These are phyloP conservation scores for Neurospora terricola DNA, from an alignment of 495 filamentous ascomycete species.

Conservation along the genomic window DNA sequence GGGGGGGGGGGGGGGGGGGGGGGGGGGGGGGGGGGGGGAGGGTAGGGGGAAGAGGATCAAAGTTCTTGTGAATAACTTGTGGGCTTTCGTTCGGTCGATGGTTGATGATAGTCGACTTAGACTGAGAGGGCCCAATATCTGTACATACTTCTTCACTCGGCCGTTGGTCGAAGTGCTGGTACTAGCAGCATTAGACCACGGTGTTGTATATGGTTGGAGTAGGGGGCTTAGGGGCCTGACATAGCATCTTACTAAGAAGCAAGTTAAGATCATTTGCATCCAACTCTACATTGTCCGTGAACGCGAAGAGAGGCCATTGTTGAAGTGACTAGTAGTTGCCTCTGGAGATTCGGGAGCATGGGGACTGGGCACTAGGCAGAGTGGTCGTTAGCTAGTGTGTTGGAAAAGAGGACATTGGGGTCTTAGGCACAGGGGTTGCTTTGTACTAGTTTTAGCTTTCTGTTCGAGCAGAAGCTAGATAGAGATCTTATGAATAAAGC, in stretches of 20 bases:
- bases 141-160: not conserved
- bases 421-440: not conserved
- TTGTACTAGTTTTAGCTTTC: no score
- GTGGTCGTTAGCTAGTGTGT: not conserved
- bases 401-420: not conserved
- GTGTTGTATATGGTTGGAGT: not conserved
- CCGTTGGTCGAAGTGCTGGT: no score
- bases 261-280: not conserved
- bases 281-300: not conserved
- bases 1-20: no score
- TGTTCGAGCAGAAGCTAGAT: no score
- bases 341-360: no score
- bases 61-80: not conserved
- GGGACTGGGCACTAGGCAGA: not conserved
- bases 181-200: not conserved
- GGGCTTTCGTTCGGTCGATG: not conserved
- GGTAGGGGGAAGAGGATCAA: no score
- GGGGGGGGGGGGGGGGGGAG: no score
- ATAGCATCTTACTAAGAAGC: not conserved
- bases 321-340: no score
- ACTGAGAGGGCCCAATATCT: not conserved
- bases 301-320: no score
- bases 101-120: not conserved
- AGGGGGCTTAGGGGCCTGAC: not conserved
- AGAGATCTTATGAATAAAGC: no score